Evolutionary conservation across 495 filamentous ascomycete species (phyloP).

Genomic region (Daldinia caldariorum): DNA sequence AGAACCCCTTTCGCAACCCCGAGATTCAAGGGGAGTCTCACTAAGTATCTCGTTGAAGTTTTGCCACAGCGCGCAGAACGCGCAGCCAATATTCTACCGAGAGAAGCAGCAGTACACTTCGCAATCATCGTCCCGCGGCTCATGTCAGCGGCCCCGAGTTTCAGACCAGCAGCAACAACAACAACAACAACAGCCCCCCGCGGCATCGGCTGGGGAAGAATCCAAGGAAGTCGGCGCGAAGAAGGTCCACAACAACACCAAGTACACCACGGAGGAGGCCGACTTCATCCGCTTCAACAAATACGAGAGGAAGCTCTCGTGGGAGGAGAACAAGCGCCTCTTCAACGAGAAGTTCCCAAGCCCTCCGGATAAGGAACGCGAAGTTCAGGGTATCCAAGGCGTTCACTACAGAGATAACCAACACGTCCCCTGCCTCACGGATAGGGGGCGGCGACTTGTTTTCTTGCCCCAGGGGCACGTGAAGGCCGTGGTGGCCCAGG

Average conservation of each 20-base stretch:
- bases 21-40: conserved; percentile 1
- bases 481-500: conserved; percentile 16
- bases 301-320: conserved; percentile 49
- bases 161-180: too few relatives aligned
- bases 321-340: conserved; percentile 43
- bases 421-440: conserved; percentile 35
- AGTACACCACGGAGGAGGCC: conserved; percentile 47
- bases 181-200: too few relatives aligned
- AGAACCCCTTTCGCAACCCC: conserved; percentile 32
- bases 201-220: neutral
- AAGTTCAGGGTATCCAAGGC: conserved; percentile 49
- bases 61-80: too few relatives aligned
- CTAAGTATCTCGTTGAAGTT: conserved; percentile 6
- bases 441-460: conserved; percentile 41
- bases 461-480: conserved; percentile 43
- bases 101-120: conserved; percentile 23
- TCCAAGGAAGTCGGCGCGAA: neutral
- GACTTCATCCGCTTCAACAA: conserved; percentile 52
- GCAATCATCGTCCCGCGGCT: neutral
- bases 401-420: conserved; percentile 53
- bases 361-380: conserved; percentile 29
- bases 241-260: conserved; percentile 47
- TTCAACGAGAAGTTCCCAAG: conserved; percentile 48
- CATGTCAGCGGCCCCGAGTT: neutral
- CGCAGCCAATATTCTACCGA: conserved; percentile 12